Conservation (phyloP, 2,329 filamentous ascomycete species). For the Aaosphaeria pasadenensis region DNA sequence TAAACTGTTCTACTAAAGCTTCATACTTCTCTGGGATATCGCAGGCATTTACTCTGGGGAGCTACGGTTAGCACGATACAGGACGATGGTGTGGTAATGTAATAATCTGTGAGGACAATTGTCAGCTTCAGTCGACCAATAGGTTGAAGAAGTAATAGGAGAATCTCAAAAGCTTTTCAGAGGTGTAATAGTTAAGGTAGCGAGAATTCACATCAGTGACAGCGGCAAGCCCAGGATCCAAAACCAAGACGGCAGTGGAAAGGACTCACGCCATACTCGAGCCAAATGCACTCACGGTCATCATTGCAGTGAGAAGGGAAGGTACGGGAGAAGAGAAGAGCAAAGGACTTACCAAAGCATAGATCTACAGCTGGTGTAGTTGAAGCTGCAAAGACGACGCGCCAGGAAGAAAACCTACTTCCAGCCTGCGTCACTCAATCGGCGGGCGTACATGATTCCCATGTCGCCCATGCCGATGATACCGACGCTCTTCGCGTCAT, state of each 20-base stretch:
- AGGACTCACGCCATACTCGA: slow-evolving; percentile 80
- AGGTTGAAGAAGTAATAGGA: slow-evolving; percentile 4
- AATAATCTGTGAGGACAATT: too few relatives aligned
- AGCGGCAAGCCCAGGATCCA: slow-evolving; percentile 55
- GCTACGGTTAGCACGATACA: slow-evolving; percentile 9
- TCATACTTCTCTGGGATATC: slow-evolving; percentile 89
- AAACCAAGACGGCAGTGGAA: slow-evolving; percentile 74
- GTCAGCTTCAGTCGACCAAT: too few relatives aligned
- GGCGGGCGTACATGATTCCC: slow-evolving; percentile 96
- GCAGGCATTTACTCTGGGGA: slow-evolving; percentile 83
- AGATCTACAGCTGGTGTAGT: slow-evolving; percentile 6
- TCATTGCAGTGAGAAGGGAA: slow-evolving; percentile 58
- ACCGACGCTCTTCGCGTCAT: slow-evolving; percentile 70
- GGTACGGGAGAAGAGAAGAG: slow-evolving; percentile 6
- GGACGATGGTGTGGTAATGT: too few relatives aligned
- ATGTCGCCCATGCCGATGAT: slow-evolving; percentile 99
- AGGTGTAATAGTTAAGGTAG: slow-evolving; percentile 89
- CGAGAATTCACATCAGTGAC: slow-evolving; percentile 99
- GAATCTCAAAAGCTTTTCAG: slow-evolving; percentile 58
- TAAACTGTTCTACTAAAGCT: slow-evolving; percentile 75
- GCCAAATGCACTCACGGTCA: slow-evolving; percentile 99
- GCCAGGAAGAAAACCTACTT: slow-evolving; percentile 62
- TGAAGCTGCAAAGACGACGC: not conserved
- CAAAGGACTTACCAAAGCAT: slow-evolving; percentile 23
- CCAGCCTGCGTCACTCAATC: slow-evolving; percentile 89